Evolutionary conservation across 805 yeast genomes (phyloP), one percentile per base, ranked within the genome.

Genomic region (Saturnispora galanensis): DNA sequence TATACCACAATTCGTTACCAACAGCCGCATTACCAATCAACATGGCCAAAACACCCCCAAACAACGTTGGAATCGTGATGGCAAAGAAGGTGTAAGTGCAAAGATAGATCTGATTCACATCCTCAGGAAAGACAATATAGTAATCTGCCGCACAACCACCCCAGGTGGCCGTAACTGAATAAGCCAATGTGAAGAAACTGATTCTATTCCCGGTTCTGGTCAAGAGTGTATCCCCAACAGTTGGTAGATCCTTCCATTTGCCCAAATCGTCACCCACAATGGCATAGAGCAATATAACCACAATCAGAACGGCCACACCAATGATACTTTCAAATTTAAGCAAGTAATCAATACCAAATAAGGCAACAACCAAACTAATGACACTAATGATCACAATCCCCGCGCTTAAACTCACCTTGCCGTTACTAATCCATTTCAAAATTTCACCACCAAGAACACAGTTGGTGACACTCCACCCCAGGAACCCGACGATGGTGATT

Each of bases 381-480:
- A 76, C 62, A 10, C 84, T 76, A 46, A 86, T 81, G 40, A 87
- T 79, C 21, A 82, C 61, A 46, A 87, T 81, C 4, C 95, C 95
- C 15, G 78, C 79, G 56, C 79, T 77, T 33, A 85, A 56, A 2
- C 94, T 86, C 1, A 86, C 71, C 48, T 68, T 71, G 12, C 76
- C 84, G 52, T 78, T 64, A 34, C 87, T 78, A 16, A 87, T 67
- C 35, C 82, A 73, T 8, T 77, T 69, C 39, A 87, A 62, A 47
- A 87, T 81, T 62, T 87, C 88, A 15, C 96, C 96, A 33, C 95
- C 95, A 46, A 85, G 79, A 40, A 86, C 93, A 52, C 84, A 76
- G 58, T 85, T 86, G n/a, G 86, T 88, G 31, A 87, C 80, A n/a
- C 90, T 77, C 96, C 96, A 87, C n/a, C 96, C 96, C 53, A 84